phyloP scores from a whole-genome alignment of 2,329 filamentous ascomycete genomes.

The Dothideomycetidae sp. region DNA sequence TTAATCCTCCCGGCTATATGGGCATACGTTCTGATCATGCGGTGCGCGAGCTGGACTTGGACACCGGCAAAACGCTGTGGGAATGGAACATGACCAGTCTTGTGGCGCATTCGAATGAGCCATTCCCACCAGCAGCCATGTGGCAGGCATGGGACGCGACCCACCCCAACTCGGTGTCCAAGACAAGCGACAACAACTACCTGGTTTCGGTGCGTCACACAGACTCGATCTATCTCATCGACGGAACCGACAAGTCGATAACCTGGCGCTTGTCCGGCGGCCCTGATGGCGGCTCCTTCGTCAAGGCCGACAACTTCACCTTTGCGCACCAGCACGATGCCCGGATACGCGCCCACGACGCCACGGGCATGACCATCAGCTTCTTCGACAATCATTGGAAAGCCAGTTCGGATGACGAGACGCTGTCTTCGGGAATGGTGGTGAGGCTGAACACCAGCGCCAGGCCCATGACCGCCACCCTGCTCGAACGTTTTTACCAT shows the following conservation, averaged over 20 bases:
- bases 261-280: slow-evolving; percentile 37
- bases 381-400: slow-evolving; percentile 38
- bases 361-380: slow-evolving; percentile 32
- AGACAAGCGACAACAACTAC: slow-evolving; percentile 32
- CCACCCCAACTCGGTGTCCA: slow-evolving; percentile 24
- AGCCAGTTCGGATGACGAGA: slow-evolving; percentile 10
- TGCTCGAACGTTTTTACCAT: slow-evolving; percentile 12
- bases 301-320: slow-evolving; percentile 15
- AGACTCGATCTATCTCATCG: slow-evolving; percentile 33
- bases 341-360: slow-evolving; percentile 27
- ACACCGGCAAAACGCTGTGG: slow-evolving; percentile 39
- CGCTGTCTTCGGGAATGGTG: slow-evolving; percentile 15
- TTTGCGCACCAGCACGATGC: slow-evolving; percentile 39
- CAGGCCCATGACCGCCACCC: slow-evolving; percentile 13
- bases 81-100: no score
- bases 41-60: slow-evolving; percentile 29
- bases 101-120: no score
- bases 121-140: slow-evolving; percentile 37
- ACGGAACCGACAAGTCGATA: slow-evolving; percentile 30
- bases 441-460: slow-evolving; percentile 15
- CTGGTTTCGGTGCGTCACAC: slow-evolving; percentile 38
- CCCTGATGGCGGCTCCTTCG: slow-evolving; percentile 12
- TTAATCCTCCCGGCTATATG: slow-evolving; percentile 22
- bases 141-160: slow-evolving; percentile 30
- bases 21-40: slow-evolving; percentile 30